Base-by-base conservation (phyloP, 192 early-diverging fungal species). In the Neocallimastix lanati region DNA sequence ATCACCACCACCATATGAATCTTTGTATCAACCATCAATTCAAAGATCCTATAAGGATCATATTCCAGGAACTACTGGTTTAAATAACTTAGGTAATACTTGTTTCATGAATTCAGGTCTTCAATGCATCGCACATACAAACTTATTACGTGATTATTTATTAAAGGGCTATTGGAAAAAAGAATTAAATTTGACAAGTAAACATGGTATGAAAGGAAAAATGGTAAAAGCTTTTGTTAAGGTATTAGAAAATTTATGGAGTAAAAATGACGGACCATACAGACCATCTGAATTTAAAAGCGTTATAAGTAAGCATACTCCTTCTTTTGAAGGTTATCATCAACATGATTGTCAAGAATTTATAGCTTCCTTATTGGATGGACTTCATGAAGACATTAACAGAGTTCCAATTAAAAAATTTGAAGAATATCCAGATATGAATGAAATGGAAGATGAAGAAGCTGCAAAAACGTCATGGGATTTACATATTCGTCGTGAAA, bases 41-140 rank as follows among this genome's bases (percentile, higher is more conserved):
- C n/a, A n/a, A n/a, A n/a, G n/a, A n/a, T n/a, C n/a, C n/a, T n/a
- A n/a, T n/a, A n/a, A 21, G 5, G 0, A 4, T 67, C 50, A 67
- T 67, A 67, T 27, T n/a, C 21, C 21, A 67, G 50, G 50, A 67
- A 67, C 50, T n/a, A 67, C 21, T 80, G 94, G 94, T 7, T 86
- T 96, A 77, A 84, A 83, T 76, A 96, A 96, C 81, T 83, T 96
- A n/a, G 94, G 94, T 13, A 96, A 96, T 82, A 95, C 94, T 0
- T 96, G 94, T 85, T 96, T 92, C 81, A 96, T 96, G 94, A 95
- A 94, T 84, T 92, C 92, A 12, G 93, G 93, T 14, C 82, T 96
- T n/a, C 94, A 96, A 85, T 98, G 96, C 80, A 84, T 87, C 12
- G 86, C 89, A 36, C 86, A 96, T 27, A 80, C 77, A 2, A 29